Evolutionary conservation across 192 early-diverging fungal genomes (phyloP).

Genomic region (Backusella tuberculispora): DNA sequence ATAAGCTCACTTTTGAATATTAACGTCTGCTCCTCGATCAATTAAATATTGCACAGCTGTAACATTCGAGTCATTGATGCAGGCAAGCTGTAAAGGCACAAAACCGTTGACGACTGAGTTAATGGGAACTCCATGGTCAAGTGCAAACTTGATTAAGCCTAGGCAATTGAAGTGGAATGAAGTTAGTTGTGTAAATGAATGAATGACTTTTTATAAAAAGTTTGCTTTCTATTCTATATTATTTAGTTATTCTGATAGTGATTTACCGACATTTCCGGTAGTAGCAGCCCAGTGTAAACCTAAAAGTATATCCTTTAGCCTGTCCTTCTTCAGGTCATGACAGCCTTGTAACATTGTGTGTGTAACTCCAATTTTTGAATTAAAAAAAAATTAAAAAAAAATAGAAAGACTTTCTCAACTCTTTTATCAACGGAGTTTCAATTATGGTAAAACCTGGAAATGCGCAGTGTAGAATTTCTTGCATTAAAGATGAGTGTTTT

Average conservation of each 20-base stretch:
- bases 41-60: constrained; percentile 66
- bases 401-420: not conserved
- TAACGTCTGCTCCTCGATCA: constrained; percentile 70
- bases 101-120: constrained; percentile 67
- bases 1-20: constrained; percentile 49
- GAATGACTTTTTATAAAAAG: not conserved
- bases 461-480: not conserved
- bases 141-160: constrained; percentile 65
- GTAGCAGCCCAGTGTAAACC: constrained; percentile 57
- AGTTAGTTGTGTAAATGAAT: not conserved
- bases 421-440: not conserved
- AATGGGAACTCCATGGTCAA: constrained; percentile 67
- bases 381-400: not conserved
- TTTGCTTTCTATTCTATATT: not conserved
- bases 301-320: not conserved
- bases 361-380: not conserved
- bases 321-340: constrained; percentile 11
- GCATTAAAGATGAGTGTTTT: not conserved
- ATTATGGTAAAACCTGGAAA: not conserved
- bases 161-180: not conserved
- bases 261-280: constrained; percentile 54
- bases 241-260: no score
- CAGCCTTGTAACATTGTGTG: not conserved
- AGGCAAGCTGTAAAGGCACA: constrained; percentile 70
- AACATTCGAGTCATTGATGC: constrained; percentile 57